These are phyloP conservation scores for Colletotrichum lini DNA, from an alignment of 2,329 filamentous ascomycete species.

Conservation along the genomic window DNA sequence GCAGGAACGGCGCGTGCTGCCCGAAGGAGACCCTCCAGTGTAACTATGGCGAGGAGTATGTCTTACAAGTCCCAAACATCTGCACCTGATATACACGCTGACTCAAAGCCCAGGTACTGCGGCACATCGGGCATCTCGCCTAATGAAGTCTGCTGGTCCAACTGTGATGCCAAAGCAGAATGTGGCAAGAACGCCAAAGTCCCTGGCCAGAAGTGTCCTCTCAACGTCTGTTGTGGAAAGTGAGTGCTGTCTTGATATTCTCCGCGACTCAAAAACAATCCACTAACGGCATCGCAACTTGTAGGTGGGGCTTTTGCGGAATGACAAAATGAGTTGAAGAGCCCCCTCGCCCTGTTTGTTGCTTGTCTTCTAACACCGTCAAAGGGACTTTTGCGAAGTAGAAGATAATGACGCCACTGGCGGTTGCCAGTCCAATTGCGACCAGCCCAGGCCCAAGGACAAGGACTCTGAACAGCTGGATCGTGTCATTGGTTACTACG, in stretches of 20 bases:
- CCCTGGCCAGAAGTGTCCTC: constrained; percentile 49
- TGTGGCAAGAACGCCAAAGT: constrained; percentile 49
- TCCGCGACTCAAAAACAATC: no score
- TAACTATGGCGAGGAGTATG: constrained; percentile 30
- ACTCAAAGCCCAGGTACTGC: constrained; percentile 32
- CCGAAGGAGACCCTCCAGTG: constrained; percentile 34
- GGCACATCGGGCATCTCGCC: constrained; percentile 45
- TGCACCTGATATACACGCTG: neutral
- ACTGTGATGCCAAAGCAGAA: constrained; percentile 53
- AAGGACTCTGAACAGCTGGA: constrained; percentile 41
- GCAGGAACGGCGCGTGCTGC: constrained; percentile 35
- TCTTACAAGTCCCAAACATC: neutral
- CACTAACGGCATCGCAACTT: no score
- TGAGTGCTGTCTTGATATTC: no score
- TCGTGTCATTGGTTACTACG: constrained; percentile 52
- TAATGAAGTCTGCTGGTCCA: constrained; percentile 49
- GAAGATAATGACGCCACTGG: constrained; percentile 19
- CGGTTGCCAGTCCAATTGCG: constrained; percentile 48
- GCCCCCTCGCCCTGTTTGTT: no score
- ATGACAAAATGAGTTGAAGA: constrained; percentile 30
- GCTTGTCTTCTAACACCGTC: no score
- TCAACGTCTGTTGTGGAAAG: constrained; percentile 55
- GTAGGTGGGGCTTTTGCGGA: constrained; percentile 52
- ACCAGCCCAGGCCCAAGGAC: constrained; percentile 35
- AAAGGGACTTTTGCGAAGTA: constrained; percentile 24